A percentile compares a stretch with the other conserved stretches of the same genome.
These are phyloP conservation scores for Aspergillus jensenii DNA, from an alignment of 2,329 filamentous ascomycete species.

Conservation along the genomic window DNA sequence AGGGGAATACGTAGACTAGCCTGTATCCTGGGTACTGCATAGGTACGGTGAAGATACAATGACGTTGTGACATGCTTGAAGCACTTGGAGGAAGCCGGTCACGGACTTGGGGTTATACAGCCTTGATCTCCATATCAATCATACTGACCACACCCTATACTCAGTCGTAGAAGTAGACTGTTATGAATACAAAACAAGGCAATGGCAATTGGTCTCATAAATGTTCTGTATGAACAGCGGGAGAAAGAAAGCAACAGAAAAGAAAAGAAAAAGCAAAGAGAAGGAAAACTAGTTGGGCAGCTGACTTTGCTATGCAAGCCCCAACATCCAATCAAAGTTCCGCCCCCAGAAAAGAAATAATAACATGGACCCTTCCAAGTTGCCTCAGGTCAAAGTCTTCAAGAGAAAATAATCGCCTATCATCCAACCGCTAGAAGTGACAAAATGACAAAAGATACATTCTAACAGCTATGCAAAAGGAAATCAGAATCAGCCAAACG, in stretches of 20 bases:
- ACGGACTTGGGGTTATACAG: background rate
- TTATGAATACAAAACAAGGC: background rate
- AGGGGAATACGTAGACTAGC: background rate
- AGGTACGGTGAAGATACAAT: background rate
- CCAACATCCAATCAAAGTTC: slow-evolving; percentile 10
- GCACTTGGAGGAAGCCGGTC: background rate
- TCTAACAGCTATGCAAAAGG: slow-evolving; percentile 5
- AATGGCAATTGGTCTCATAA: background rate
- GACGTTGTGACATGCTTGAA: background rate
- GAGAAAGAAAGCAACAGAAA: background rate
- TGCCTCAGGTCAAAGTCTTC: background rate
- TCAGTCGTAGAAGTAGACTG: background rate
- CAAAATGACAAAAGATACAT: background rate
- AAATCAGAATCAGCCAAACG: slow-evolving; percentile 4
- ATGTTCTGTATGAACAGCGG: background rate
- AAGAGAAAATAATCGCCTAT: background rate
- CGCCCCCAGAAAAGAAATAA: background rate
- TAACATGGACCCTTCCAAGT: background rate
- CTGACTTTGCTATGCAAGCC: background rate
- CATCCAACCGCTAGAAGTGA: slow-evolving; percentile 15
- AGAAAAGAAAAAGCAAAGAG: background rate
- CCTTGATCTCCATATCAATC: background rate
- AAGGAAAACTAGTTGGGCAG: slow-evolving; percentile 5
- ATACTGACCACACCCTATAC: background rate
- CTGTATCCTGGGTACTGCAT: background rate